Evolutionary conservation across 192 early-diverging fungal genomes (phyloP), one percentile per base, ranked within the genome.

Genomic region (Pilobolus umbonatus): DNA sequence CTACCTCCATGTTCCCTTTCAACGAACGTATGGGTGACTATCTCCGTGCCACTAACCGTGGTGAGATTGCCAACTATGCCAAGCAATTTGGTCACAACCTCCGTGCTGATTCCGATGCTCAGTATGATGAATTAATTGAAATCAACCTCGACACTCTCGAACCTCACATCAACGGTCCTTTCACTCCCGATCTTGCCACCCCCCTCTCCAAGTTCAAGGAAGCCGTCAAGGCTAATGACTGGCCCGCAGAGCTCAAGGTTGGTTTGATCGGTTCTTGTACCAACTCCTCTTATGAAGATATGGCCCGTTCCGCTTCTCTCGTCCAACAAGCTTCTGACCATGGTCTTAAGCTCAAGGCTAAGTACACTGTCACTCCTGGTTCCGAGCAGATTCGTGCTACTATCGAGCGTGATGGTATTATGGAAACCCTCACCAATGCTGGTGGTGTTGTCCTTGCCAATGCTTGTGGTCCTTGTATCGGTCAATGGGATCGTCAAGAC

Each of bases 401-500:
- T 38, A 92, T 95, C 62, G 88, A 87, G 72, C 86, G 91, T 51
- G 95, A 98, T 71, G 92, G 92, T 31, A 83, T 89, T 47, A 87
- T 87, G 64, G 72, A 87, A 32, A 81, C 72, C 55, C 80, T 98
- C 53, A 86, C 83, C 59, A 56, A 74, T 3, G 90, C 82, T 53
- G 93, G 93, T 57, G 95, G 89, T 67, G 72, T 85, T 43, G 92
- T 98, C 39, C 85, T 94, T 52, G 92, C 95, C 69, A 98, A 98
- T 77, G 95, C 95, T 57, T 98, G 95, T 76, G 95, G 95, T 39
- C 95, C 95, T 39, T 98, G 95, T 79, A 98, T 98, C 69, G 95
- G 95, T 63, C 93, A 96, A 79, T 98, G 95, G 95, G 94, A 96
- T 73, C 95, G 95, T 71, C 72, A 91, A 65, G 95, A 98, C 76